Evolutionary conservation across 1,139 yeast species (phyloP).

Genomic region (Scheffersomyces illinoinensis): DNA sequence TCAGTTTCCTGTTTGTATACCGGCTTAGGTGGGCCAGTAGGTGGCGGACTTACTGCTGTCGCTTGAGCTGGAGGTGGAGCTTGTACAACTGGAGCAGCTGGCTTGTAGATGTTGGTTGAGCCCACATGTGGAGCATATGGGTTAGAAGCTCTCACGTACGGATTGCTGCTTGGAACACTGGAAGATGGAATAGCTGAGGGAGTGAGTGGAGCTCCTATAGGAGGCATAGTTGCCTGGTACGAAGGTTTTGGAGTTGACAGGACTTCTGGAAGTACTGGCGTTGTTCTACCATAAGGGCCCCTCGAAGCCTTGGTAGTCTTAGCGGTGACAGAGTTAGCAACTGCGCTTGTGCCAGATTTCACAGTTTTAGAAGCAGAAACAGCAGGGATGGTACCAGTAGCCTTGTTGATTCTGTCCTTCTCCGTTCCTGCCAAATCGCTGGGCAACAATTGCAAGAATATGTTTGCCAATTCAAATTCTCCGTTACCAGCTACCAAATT

Average conservation of each 20-base stretch:
- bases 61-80: slow-evolving; percentile 21
- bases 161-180: slow-evolving; percentile 20
- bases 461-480: slow-evolving; percentile 76
- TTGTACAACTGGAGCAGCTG: slow-evolving; percentile 12
- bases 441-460: slow-evolving; percentile 71
- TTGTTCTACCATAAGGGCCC: slow-evolving; percentile 10
- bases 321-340: slow-evolving; percentile 6
- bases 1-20: slow-evolving; percentile 61
- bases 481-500: slow-evolving; percentile 81
- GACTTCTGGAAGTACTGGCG: slow-evolving; percentile 5
- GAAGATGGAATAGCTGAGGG: slow-evolving; percentile 10
- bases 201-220: slow-evolving; percentile 5
- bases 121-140: slow-evolving; percentile 29
- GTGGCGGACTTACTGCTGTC: slow-evolving; percentile 20
- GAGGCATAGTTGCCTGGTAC: slow-evolving; percentile 6
- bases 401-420: slow-evolving; percentile 75
- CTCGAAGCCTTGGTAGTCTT: slow-evolving; percentile 3
- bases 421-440: slow-evolving; percentile 56
- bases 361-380: slow-evolving; percentile 1
- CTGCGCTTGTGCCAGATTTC: slow-evolving; percentile 6
- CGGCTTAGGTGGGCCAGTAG: slow-evolving; percentile 37
- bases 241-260: slow-evolving; percentile 9
- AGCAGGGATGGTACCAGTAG: slow-evolving; percentile 26
- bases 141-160: slow-evolving; percentile 25
- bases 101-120: slow-evolving; percentile 16